Evolutionary conservation across 2,329 filamentous ascomycete species (phyloP).

Genomic region (Penicillium expansum): DNA sequence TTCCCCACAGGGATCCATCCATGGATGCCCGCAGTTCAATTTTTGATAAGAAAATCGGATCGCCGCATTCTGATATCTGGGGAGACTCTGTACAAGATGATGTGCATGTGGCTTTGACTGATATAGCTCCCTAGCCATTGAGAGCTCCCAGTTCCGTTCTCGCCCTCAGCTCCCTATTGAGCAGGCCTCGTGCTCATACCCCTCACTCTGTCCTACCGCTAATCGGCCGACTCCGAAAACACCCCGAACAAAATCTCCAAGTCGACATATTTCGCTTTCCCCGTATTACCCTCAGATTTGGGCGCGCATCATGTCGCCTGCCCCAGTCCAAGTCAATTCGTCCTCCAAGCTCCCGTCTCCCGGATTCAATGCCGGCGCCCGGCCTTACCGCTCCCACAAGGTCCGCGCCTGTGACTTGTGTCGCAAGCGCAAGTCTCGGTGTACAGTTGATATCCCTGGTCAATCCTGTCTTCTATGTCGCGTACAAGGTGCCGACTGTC

Average conservation of each 20-base stretch:
- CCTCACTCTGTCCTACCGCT: conserved; percentile 21
- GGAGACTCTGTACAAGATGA: conserved; percentile 1
- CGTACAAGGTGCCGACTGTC: conserved; percentile 57
- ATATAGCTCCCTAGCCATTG: not conserved
- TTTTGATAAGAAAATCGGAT: conserved; percentile 9
- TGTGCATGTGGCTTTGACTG: not conserved
- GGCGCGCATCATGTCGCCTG: conserved; percentile 34
- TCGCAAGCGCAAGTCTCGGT: conserved; percentile 60
- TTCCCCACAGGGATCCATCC: conserved; percentile 7
- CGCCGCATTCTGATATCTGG: conserved; percentile 1
- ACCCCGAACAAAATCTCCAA: conserved; percentile 14
- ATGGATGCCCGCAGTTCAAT: conserved; percentile 2
- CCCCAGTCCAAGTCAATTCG: conserved; percentile 30
- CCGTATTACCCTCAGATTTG: conserved; percentile 5
- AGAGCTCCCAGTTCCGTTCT: not conserved
- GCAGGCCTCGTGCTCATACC: conserved; percentile 19
- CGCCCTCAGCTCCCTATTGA: conserved; percentile 5
- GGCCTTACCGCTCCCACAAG: conserved; percentile 62
- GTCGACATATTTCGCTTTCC: conserved; percentile 6
- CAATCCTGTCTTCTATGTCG: conserved; percentile 58
- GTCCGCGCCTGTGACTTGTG: conserved; percentile 61
- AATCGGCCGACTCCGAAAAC: conserved; percentile 27
- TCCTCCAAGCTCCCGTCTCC: conserved; percentile 35
- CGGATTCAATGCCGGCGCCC: conserved; percentile 43
- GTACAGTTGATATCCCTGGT: conserved; percentile 55